A percentile compares a stretch with the other conserved stretches of the same genome.
Conservation (phyloP, 2,329 filamentous ascomycete species). For the Clonostachys sp. region DNA sequence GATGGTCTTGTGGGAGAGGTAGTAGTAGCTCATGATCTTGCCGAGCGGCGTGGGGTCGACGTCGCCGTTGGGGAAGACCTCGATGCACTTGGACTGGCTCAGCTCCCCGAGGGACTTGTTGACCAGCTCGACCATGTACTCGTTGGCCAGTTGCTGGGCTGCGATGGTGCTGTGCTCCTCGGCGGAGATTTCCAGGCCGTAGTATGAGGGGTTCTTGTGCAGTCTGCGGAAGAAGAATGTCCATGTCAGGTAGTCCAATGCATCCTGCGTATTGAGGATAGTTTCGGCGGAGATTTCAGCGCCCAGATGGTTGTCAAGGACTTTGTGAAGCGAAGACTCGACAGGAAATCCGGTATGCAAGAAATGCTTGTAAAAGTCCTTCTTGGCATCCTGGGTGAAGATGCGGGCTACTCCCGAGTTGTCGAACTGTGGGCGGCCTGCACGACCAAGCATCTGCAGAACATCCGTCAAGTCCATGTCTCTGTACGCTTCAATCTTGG, state of each 20-base stretch:
- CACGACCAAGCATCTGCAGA: slow-evolving; percentile 93
- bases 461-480: slow-evolving; percentile 99
- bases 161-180: slow-evolving; percentile 86
- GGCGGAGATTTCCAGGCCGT: slow-evolving; percentile 87
- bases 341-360: slow-evolving; percentile 96
- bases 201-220: slow-evolving; percentile 98
- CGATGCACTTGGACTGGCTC: slow-evolving; percentile 77
- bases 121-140: slow-evolving; percentile 92
- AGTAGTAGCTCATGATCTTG: slow-evolving; percentile 99
- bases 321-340: slow-evolving; percentile 92
- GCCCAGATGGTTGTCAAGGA: slow-evolving; percentile 93
- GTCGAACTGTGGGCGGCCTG: slow-evolving; percentile 94
- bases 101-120: slow-evolving; percentile 81
- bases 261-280: slow-evolving; percentile 91
- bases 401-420: slow-evolving; percentile 93
- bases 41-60: slow-evolving; percentile 87
- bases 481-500: slow-evolving; percentile 94
- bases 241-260: slow-evolving; percentile 96
- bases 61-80: slow-evolving; percentile 79
- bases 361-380: slow-evolving; percentile 99
- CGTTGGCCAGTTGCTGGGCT: slow-evolving; percentile 84
- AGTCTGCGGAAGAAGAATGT: slow-evolving; percentile 98
- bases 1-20: slow-evolving; percentile 91
- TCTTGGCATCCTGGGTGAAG: slow-evolving; percentile 96
- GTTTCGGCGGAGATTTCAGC: slow-evolving; percentile 94